Evolutionary conservation across 2,329 filamentous ascomycete genomes (phyloP).

Genomic region (Chrysoporthe austroafricana): DNA sequence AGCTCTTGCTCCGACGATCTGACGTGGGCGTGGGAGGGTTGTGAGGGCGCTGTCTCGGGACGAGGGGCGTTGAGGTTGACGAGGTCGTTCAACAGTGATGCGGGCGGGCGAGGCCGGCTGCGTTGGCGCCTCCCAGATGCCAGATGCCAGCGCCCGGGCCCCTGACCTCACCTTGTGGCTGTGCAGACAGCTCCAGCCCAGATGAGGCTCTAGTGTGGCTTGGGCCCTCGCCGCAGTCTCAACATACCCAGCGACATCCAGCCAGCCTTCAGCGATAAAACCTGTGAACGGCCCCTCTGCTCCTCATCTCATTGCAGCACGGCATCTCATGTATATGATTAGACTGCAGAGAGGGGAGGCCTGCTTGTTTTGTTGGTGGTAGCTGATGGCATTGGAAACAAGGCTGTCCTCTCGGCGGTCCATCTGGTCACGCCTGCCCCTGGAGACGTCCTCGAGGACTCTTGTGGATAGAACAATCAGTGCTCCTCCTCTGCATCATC

Average conservation of each 20-base stretch:
- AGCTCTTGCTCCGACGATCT: constrained; percentile 23
- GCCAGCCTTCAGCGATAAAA: neutral
- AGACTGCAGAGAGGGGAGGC: neutral
- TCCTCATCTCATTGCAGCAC: neutral
- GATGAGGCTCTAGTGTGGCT: neutral
- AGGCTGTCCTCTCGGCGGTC: neutral
- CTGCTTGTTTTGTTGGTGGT: neutral
- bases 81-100: constrained; percentile 19
- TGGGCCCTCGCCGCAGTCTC: neutral
- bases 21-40: constrained; percentile 6
- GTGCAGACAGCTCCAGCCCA: neutral
- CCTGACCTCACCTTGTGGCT: constrained; percentile 26
- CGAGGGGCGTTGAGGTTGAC: constrained; percentile 9
- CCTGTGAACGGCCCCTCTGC: neutral
- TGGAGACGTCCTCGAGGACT: neutral
- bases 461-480: neutral
- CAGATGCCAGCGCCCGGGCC: constrained; percentile 17
- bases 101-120: constrained; percentile 17
- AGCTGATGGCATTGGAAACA: neutral
- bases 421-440: neutral
- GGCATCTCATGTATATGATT: neutral
- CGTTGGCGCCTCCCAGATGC: constrained; percentile 4
- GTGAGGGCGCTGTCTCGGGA: constrained; percentile 16
- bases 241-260: neutral
- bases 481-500: neutral